Percentiles rank a stretch among this genome's conserved stretches.
Conservation (phyloP, 2,329 filamentous ascomycete genomes). For the Blumeriella jaapii region DNA sequence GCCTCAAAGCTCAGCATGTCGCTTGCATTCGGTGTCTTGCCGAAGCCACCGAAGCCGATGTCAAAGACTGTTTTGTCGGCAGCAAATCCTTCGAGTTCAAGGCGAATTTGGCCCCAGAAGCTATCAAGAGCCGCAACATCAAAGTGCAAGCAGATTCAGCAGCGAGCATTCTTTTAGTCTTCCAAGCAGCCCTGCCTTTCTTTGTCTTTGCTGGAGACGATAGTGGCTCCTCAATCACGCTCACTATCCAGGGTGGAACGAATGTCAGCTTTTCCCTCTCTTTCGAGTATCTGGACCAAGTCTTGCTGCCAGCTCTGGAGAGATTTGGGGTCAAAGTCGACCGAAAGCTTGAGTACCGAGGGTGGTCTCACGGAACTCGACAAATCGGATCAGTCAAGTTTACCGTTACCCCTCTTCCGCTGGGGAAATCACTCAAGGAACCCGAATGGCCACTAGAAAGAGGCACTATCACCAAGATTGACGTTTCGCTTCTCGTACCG, state of each 20-base stretch:
- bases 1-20: constrained; percentile 50
- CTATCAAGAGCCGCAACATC: constrained; percentile 31
- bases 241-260: constrained; percentile 46
- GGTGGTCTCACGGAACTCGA: constrained; percentile 33
- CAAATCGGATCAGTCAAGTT: constrained; percentile 31
- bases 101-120: constrained; percentile 22
- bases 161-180: constrained; percentile 44
- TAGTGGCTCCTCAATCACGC: constrained; percentile 32
- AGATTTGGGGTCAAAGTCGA: constrained; percentile 39
- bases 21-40: constrained; percentile 43
- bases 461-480: constrained; percentile 33
- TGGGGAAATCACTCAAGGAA: constrained; percentile 30
- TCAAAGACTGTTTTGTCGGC: constrained; percentile 39
- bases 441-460: constrained; percentile 21
- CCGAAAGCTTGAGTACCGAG: constrained; percentile 33
- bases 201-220: constrained; percentile 41
- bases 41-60: constrained; percentile 38
- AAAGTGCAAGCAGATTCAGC: constrained; percentile 40
- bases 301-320: constrained; percentile 43
- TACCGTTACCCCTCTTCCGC: constrained; percentile 31
- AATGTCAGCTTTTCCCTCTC: constrained; percentile 45
- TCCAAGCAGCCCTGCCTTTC: constrained; percentile 50
- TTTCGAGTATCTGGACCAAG: constrained; percentile 52
- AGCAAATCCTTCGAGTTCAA: constrained; percentile 29
- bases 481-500: constrained; percentile 41